These are phyloP conservation scores for Clathrospora elynae DNA, from an alignment of 2,329 filamentous ascomycete species.

Conservation along the genomic window DNA sequence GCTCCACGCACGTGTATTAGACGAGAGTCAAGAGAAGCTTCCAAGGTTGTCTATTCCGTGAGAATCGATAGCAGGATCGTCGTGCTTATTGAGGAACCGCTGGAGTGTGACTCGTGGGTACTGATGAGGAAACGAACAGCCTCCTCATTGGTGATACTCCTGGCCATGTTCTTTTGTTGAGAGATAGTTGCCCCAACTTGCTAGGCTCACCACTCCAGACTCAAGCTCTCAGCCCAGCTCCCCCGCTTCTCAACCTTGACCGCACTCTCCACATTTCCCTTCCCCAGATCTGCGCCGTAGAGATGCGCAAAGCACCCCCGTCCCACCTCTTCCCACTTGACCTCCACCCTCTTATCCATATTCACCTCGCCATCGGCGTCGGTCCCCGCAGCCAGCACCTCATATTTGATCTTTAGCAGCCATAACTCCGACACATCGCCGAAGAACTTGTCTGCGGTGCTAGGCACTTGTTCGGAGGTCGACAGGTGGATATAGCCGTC, in stretches of 20 bases:
- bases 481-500: slow-evolving; percentile 69
- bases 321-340: slow-evolving; percentile 61
- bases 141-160: no score
- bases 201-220: slow-evolving; percentile 45
- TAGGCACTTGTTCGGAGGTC: slow-evolving; percentile 56
- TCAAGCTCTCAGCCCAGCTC: slow-evolving; percentile 54
- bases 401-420: slow-evolving; percentile 61
- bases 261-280: slow-evolving; percentile 56
- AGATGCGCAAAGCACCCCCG: slow-evolving; percentile 62
- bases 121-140: no score
- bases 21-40: no score
- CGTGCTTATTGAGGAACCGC: no score
- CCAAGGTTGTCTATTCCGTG: no score
- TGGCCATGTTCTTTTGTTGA: no score
- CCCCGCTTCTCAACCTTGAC: slow-evolving; percentile 56
- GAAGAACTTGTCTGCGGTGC: slow-evolving; percentile 45
- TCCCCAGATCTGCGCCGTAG: slow-evolving; percentile 62
- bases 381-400: slow-evolving; percentile 45
- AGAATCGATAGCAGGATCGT: no score
- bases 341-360: slow-evolving; percentile 32
- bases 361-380: slow-evolving; percentile 35
- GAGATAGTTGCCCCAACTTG: no score
- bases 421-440: slow-evolving; percentile 49
- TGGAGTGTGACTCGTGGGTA: no score
- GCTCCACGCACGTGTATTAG: no score